Base-by-base conservation (phyloP, 805 yeast species). In the Jamesozyma lodderae region DNA sequence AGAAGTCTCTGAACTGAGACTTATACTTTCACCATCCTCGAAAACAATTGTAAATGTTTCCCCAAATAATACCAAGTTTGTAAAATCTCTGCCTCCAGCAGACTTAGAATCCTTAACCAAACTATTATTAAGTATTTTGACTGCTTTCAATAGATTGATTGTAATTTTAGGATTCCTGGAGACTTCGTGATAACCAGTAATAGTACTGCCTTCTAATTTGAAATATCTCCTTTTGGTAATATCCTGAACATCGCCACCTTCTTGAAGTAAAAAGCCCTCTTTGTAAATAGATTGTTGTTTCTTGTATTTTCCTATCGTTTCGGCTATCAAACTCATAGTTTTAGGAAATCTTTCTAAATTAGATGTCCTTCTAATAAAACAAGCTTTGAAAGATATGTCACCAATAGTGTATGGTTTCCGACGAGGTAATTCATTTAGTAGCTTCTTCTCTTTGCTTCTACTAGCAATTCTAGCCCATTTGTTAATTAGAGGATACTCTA, bases 171-270 rank as follows among this genome's bases (percentile, higher is more conserved):
- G 74, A 52, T 78, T 80, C 57, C 66, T 75, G 2, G 81, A 67
- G 21, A 66, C 66, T 46, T 81, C 92, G 47, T 83, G 79, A 53
- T 80, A 84, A 0, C 95, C 95, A 38, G 78, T 68, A 47, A 88
- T 64, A 25, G 77, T 74, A 7, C 77, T 71, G 0, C 90, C 94
- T 33, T 72, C 66, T n/a, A 88, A 66, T 46, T 73, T 78, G 64
- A 80, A 86, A 62, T 61, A 84, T 41, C 96, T 69, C 46, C 81
- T 73, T 48, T 82, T 75, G 77, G 88, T 75, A 23, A 52, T 35
- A 21, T 69, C 64, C 13, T 69, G 73, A 48, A 92, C 73, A 62
- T 88, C 97, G 8, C 96, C 96, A 15, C 97, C 97, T 52, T 81
- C 85, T 62, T 88, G 97, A 49, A 77, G 75, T 63, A 90, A 63